Conservation (phyloP, 2,329 filamentous ascomycete species). For the Ascomycota sp. region DNA sequence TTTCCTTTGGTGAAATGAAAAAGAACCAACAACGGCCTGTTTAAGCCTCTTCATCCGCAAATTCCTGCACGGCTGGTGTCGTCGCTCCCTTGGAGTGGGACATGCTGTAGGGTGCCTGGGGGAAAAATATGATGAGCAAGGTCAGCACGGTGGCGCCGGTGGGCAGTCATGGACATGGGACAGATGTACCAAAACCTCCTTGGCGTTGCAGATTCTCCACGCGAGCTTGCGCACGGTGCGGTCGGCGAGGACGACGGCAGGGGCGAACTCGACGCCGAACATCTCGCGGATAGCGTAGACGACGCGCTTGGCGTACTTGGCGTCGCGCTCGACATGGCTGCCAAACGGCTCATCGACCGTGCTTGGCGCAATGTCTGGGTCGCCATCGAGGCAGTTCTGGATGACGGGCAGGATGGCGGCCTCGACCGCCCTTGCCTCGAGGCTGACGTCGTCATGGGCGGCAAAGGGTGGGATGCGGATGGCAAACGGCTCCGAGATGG, state of each 20-base stretch:
- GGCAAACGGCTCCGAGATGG: conserved; percentile 83
- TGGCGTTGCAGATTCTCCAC: conserved; percentile 89
- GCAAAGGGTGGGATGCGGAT: conserved; percentile 68
- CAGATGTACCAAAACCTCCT: conserved; percentile 70
- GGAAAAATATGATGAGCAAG: not conserved
- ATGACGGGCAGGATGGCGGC: conserved; percentile 61
- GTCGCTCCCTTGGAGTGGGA: conserved; percentile 40
- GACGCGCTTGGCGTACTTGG: conserved; percentile 73
- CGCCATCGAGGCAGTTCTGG: conserved; percentile 78
- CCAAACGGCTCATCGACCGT: conserved; percentile 69
- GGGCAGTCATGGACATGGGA: not conserved
- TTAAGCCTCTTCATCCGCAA: conserved; percentile 9
- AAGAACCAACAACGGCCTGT: not conserved
- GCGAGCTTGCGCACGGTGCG: conserved; percentile 78
- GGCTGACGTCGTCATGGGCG: conserved; percentile 45
- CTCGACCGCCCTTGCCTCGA: conserved; percentile 53
- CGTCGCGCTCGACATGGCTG: conserved; percentile 62
- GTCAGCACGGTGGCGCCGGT: too few relatives aligned
- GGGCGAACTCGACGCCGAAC: conserved; percentile 92
- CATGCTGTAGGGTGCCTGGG: conserved; percentile 52
- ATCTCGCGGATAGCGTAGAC: conserved; percentile 91
- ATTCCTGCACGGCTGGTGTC: conserved; percentile 30
- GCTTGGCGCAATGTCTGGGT: conserved; percentile 74
- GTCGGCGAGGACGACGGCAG: conserved; percentile 80
- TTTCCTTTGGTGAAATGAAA: too few relatives aligned